Base-by-base conservation (phyloP, 1,284 basidiomycete genomes). In the Cronartium quercuum region DNA sequence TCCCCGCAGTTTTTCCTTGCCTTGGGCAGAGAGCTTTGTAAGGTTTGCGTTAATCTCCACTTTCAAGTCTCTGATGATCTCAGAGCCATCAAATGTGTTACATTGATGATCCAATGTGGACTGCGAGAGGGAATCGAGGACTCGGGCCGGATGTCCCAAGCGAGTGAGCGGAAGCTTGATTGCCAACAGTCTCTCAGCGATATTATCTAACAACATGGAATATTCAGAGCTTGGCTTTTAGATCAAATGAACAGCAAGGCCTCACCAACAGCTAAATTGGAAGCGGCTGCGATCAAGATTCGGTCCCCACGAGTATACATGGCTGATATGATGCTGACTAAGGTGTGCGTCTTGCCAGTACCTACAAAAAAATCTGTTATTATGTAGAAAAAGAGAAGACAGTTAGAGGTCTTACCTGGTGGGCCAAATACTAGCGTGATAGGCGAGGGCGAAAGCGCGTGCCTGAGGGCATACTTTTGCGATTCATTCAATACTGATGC, bases 91-190 rank as follows among this genome's bases (percentile, higher is more conserved):
- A 37, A 90, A 91, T 67, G 88, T 84, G 3, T 87, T 86, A 0
- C 91, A 89, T 79, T 94, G 90, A 24, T 89, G 89, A 80, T 98
- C 95, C n/a, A 98, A 84, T 0, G 95, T 98, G 0, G 89, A 85
- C 5, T 87, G 85, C 12, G 93, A 83, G 2, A 97, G 85, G 18
- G 82, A 88, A 83, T 88, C 85, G 83, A 96, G 89, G 0, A 98
- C 90, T 13, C 95, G 87, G 0, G 96, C 95, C 0, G 95, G 95
- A 81, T 98, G 94, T 0, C 93, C 93, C 9, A 96, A 85, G 13
- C 94, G 86, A 0, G 92, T 91, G 6, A 92, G 81, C 0, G 61
- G 82, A 78, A 64, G 81, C 77, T 35, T 81, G 58, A 79, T 77
- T 0, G 77, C 77, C 13, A 91, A 84, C 3, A 94, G 84, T n/a